Conservation (phyloP, 73 alveolate species). For the Blepharisma stoltei region DNA sequence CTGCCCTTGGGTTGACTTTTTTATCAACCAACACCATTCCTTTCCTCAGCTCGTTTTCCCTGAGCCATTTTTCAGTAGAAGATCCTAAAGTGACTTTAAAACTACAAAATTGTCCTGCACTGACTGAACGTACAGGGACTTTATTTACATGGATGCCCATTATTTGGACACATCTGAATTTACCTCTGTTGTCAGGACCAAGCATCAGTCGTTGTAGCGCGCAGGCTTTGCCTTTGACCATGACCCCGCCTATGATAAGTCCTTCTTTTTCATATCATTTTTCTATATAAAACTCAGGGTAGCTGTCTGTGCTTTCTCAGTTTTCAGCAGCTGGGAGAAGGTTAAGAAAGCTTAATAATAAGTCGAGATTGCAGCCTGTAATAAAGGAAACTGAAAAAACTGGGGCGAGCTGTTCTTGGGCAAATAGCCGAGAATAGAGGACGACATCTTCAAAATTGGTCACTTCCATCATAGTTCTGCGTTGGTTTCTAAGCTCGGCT, state of each 20-base stretch:
- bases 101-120: conserved; percentile 27
- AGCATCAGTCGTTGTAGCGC: background rate
- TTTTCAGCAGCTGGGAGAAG: conserved; percentile 4
- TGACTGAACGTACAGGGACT: conserved; percentile 9
- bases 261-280: background rate
- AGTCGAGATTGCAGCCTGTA: background rate
- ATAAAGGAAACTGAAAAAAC: conserved; percentile 14
- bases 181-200: conserved; percentile 30
- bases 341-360: background rate
- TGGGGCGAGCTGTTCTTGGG: conserved; percentile 26
- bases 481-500: background rate
- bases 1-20: background rate
- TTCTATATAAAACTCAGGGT: conserved; percentile 21
- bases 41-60: conserved; percentile 4
- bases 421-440: background rate
- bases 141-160: conserved; percentile 24
- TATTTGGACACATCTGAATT: background rate
- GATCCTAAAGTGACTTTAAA: background rate
- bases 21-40: conserved; percentile 30
- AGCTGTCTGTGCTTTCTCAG: background rate
- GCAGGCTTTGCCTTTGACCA: background rate
- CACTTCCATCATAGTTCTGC: background rate
- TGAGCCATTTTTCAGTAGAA: background rate
- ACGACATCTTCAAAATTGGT: conserved; percentile 14
- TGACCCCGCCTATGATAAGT: background rate